A percentile compares a stretch with the other conserved stretches of the same genome.
Evolutionary conservation across 1,284 basidiomycete genomes (phyloP).

Genomic region (Marasmius fiardii): DNA sequence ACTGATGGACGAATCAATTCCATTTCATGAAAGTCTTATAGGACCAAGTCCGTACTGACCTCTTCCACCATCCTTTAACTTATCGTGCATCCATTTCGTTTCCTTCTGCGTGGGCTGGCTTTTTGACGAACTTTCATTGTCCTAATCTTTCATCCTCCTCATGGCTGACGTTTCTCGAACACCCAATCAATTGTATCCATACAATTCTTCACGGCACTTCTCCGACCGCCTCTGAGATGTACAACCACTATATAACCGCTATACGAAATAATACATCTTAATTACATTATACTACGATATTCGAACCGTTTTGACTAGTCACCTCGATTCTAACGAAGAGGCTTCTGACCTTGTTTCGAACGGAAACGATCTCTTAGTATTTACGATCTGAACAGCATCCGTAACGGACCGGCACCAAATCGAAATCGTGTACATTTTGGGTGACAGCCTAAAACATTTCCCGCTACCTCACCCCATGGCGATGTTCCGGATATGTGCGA

Average conservation of each 20-base stretch:
- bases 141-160: background rate
- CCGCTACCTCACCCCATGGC: no score
- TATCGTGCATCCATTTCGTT: background rate
- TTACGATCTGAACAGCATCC: no score
- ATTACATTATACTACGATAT: background rate
- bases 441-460: no score
- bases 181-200: conserved; percentile 1
- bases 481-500: no score
- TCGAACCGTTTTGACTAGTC: background rate
- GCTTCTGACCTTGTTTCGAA: no score
- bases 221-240: background rate
- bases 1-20: conserved; percentile 37
- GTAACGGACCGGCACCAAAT: no score
- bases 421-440: no score
- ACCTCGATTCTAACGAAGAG: no score
- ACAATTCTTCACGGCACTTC: background rate
- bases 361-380: no score
- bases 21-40: conserved; percentile 26
- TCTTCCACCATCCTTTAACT: background rate
- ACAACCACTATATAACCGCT: background rate
- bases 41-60: background rate
- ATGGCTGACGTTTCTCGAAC: background rate
- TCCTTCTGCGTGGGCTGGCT: background rate
- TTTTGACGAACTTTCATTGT: background rate
- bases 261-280: conserved; percentile 3